Evolutionary conservation across 805 yeast genomes (phyloP).

Genomic region (Kuraishia floccosa): DNA sequence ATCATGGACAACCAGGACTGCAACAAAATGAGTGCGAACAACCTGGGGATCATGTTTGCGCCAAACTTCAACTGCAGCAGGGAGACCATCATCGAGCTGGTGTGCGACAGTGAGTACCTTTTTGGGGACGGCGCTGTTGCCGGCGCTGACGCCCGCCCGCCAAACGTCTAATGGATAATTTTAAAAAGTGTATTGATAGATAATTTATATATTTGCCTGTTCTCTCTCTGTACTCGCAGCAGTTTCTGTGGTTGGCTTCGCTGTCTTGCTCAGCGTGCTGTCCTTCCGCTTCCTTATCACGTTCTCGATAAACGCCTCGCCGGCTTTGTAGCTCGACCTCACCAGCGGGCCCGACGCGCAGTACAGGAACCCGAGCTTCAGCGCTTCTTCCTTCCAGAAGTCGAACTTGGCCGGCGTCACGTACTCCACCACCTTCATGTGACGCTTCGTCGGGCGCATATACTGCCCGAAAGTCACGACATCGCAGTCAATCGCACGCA

Average conservation of each 20-base stretch:
- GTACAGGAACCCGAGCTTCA: constrained; percentile 84
- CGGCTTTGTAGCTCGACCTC: constrained; percentile 95
- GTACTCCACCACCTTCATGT: constrained; percentile 95
- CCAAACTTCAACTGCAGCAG: constrained; percentile 9
- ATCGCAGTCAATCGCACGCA: constrained; percentile 72
- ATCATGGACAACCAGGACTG: constrained; percentile 42
- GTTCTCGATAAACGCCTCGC: constrained; percentile 94
- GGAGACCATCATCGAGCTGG: constrained; percentile 6
- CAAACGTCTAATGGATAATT: neutral
- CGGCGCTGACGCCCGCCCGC: neutral
- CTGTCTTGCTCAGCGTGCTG: too few species aligned
- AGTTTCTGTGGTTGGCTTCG: too few species aligned
- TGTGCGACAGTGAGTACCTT: constrained; percentile 6
- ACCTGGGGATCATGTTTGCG: constrained; percentile 24
- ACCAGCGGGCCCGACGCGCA: constrained; percentile 98
- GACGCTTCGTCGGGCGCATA: constrained; percentile 98
- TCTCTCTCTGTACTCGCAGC: neutral
- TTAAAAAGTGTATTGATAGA: too few species aligned
- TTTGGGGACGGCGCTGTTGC: constrained; percentile 1
- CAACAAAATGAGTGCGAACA: constrained; percentile 73
- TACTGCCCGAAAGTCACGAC: constrained; percentile 98
- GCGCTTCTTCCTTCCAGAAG: constrained; percentile 79
- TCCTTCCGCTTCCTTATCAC: constrained; percentile 69
- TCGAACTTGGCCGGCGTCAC: constrained; percentile 91
- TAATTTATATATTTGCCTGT: neutral